A percentile compares a stretch with the other conserved stretches of the same genome.
phyloP scores from a whole-genome alignment of 1,284 basidiomycete genomes.

The Papiliotrema terrestris region DNA sequence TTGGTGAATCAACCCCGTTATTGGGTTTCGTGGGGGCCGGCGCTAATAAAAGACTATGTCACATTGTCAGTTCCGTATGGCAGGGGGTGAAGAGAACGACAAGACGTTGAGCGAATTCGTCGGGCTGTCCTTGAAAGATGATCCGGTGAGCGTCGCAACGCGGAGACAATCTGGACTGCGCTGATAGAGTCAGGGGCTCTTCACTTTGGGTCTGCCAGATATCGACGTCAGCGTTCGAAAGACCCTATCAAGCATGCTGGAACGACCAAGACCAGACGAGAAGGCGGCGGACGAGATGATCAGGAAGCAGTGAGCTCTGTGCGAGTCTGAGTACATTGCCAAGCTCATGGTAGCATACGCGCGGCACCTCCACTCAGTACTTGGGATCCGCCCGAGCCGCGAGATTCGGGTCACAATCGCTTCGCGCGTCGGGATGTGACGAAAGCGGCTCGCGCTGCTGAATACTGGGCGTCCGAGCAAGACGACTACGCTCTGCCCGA shows the following conservation, averaged over 20 bases:
- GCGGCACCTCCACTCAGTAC: constrained; percentile 39
- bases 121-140: constrained; percentile 13
- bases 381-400: constrained; percentile 41
- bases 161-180: not conserved
- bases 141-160: constrained; percentile 17
- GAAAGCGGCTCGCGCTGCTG: constrained; percentile 38
- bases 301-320: constrained; percentile 34
- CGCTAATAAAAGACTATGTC: constrained; percentile 35
- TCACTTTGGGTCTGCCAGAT: constrained; percentile 27
- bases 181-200: constrained; percentile 16
- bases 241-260: constrained; percentile 33
- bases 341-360: constrained; percentile 22
- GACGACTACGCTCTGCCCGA: constrained; percentile 45
- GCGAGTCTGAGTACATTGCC: not conserved
- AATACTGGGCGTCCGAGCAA: constrained; percentile 44
- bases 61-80: constrained; percentile 39
- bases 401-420: constrained; percentile 29
- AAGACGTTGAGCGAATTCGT: constrained; percentile 43
- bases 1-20: constrained; percentile 47
- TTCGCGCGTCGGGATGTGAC: constrained; percentile 39
- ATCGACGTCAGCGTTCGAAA: constrained; percentile 29
- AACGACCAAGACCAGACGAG: constrained; percentile 28
- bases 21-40: not conserved
- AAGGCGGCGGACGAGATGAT: constrained; percentile 33
- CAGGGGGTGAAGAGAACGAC: constrained; percentile 42